These are phyloP conservation scores for Yamadazyma sp. DNA, from an alignment of 1,139 yeast species.

Conservation along the genomic window DNA sequence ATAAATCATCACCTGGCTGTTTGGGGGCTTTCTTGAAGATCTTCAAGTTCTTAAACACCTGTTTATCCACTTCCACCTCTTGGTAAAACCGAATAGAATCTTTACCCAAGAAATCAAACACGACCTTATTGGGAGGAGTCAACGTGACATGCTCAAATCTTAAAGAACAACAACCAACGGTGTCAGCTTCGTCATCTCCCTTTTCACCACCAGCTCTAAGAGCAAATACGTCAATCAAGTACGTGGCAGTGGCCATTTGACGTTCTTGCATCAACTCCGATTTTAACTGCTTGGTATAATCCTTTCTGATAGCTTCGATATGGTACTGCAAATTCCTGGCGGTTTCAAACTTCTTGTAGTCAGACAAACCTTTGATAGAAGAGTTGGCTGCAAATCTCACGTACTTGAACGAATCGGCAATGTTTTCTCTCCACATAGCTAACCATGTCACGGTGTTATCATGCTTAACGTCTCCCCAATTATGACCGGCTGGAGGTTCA, in stretches of 20 bases:
- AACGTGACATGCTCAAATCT: conserved; percentile 86
- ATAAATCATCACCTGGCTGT: conserved; percentile 86
- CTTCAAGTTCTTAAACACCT: conserved; percentile 84
- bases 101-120: conserved; percentile 95
- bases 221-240: conserved; percentile 90
- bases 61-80: conserved; percentile 86
- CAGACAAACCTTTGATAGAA: conserved; percentile 87
- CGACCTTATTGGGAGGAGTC: conserved; percentile 81
- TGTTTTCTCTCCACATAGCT: conserved; percentile 96
- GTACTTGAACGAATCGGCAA: conserved; percentile 78
- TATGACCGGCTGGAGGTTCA: conserved; percentile 80
- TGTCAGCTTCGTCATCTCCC: conserved; percentile 96
- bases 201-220: conserved; percentile 98
- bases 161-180: conserved; percentile 96
- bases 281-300: conserved; percentile 69
- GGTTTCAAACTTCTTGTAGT: conserved; percentile 87
- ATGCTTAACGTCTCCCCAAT: conserved; percentile 87
- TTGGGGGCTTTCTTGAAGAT: conserved; percentile 88
- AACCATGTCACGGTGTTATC: conserved; percentile 94
- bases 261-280: conserved; percentile 80
- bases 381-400: conserved; percentile 92
- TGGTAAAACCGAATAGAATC: conserved; percentile 92
- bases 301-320: conserved; percentile 71
- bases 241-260: conserved; percentile 93
- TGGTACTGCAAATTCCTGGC: conserved; percentile 80